Conservation (phyloP, 768 basidiomycete species). For the Tricholomella constricta region DNA sequence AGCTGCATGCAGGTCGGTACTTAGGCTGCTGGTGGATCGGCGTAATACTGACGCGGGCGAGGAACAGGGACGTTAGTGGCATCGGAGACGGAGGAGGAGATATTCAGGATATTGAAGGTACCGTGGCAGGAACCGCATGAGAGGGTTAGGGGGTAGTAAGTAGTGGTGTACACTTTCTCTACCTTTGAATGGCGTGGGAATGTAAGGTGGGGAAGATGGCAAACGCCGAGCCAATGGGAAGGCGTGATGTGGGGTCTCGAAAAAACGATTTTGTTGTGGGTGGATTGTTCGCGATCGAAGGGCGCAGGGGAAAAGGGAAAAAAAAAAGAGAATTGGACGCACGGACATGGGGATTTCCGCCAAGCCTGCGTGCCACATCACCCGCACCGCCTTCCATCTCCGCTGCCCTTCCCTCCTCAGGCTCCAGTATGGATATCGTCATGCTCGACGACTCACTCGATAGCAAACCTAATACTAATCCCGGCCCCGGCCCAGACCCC, state of each 20-base stretch:
- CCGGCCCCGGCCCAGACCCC: too few species aligned
- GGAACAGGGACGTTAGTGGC: slow-evolving; percentile 65
- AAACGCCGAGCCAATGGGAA: slow-evolving; percentile 40
- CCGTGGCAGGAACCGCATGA: slow-evolving; percentile 86
- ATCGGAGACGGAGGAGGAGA: slow-evolving; percentile 84
- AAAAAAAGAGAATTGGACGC: slow-evolving; percentile 18
- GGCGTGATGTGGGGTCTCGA: slow-evolving; percentile 22
- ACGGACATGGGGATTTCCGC: slow-evolving; percentile 28
- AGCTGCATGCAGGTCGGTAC: slow-evolving; percentile 57
- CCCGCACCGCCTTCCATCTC: background rate
- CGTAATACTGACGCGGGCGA: background rate
- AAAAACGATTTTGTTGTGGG: slow-evolving; percentile 22
- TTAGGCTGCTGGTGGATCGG: too few species aligned
- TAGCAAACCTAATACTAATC: background rate
- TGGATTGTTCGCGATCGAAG: too few species aligned
- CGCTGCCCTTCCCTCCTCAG: background rate
- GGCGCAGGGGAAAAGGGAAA: slow-evolving; percentile 9
- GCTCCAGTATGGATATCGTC: slow-evolving; percentile 8
- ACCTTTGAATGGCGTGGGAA: slow-evolving; percentile 14
- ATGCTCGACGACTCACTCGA: background rate
- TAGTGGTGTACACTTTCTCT: too few species aligned
- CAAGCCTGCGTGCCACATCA: slow-evolving; percentile 21
- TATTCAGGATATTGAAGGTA: slow-evolving; percentile 75
- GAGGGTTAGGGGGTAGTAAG: slow-evolving; percentile 57
- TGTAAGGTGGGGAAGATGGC: slow-evolving; percentile 34